Base-by-base conservation (phyloP, 192 early-diverging fungal species). In the Paraglomus occultum region DNA sequence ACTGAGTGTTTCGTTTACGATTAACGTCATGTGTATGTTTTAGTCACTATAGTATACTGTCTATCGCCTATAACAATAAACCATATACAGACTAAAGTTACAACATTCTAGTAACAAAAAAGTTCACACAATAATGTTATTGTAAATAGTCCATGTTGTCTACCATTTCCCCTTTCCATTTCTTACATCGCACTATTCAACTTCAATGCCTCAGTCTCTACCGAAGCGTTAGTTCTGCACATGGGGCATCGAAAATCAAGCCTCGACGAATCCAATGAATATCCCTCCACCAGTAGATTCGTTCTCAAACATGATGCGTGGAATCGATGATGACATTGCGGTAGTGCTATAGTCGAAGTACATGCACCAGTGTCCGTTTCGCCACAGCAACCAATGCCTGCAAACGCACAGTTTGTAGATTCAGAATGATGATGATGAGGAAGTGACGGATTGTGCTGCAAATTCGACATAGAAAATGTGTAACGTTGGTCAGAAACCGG, bases 261-360 rank as follows among this genome's bases (percentile, higher is more conserved):
- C 1, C n/a, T 11, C 20, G 12, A 17, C 23, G 51, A 31, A 18
- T 58, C 45, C 3, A 47, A 6, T 17, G 52, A 58, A 58, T 70
- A 70, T 8, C 67, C 67, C 40, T 57, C 53, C 9, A 70, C 44
- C n/a, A 58, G 11, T 58, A 70, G 59, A 4, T 52, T 48, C 5
- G 53, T 70, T 31, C 67, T 38, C 46, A 70, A 31, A 70, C 67
- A 70, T 18, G 53, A 45, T 48, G 54, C 45, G 22, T 70, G 67
- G 40, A 70, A 70, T 22, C 38, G 18, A 31, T 70, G 67, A 48
- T 58, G 67, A 48, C 67, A 70, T 48, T 48, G 67, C 23, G 67
- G 54, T 49, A 70, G 31, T 17, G 67, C 47, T 11, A 70, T 55
- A 39, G 59, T 50, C 10, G 67, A 11, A 18, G 51, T 31, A 58